phyloP scores from a whole-genome alignment of 1,139 yeast genomes.

The Lodderomyces elongisporus region DNA sequence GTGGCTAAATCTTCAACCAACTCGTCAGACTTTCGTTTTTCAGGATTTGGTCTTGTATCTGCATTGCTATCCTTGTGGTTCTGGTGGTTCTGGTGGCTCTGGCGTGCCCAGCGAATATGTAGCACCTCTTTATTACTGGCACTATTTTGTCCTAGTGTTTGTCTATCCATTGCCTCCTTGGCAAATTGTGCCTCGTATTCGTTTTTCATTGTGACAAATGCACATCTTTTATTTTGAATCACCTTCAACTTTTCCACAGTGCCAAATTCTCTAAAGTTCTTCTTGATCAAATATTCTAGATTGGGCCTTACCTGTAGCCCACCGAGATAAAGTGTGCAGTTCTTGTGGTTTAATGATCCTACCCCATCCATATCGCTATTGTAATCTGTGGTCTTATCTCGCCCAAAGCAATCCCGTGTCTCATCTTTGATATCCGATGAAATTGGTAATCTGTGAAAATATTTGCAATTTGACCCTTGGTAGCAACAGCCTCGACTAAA shows the following conservation, averaged over 20 bases:
- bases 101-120: constrained; percentile 72
- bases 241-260: constrained; percentile 65
- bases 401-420: constrained; percentile 77
- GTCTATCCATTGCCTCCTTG: constrained; percentile 87
- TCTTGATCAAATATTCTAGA: constrained; percentile 29
- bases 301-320: constrained; percentile 41
- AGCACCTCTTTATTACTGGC: constrained; percentile 48
- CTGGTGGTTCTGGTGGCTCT: not conserved
- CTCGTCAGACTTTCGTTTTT: constrained; percentile 36
- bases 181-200: constrained; percentile 89
- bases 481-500: constrained; percentile 89
- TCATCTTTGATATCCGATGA: constrained; percentile 49
- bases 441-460: constrained; percentile 71
- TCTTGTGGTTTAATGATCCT: constrained; percentile 70
- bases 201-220: constrained; percentile 65
- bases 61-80: constrained; percentile 77
- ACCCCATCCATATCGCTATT: constrained; percentile 94
- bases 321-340: constrained; percentile 76
- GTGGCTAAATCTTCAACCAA: constrained; percentile 27
- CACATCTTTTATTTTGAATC: constrained; percentile 61
- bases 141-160: constrained; percentile 39
- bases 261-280: constrained; percentile 72
- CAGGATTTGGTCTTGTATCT: constrained; percentile 41
- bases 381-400: constrained; percentile 78
- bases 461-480: constrained; percentile 69